Conservation (phyloP, 768 basidiomycete species). For the Leccinum obscurum region DNA sequence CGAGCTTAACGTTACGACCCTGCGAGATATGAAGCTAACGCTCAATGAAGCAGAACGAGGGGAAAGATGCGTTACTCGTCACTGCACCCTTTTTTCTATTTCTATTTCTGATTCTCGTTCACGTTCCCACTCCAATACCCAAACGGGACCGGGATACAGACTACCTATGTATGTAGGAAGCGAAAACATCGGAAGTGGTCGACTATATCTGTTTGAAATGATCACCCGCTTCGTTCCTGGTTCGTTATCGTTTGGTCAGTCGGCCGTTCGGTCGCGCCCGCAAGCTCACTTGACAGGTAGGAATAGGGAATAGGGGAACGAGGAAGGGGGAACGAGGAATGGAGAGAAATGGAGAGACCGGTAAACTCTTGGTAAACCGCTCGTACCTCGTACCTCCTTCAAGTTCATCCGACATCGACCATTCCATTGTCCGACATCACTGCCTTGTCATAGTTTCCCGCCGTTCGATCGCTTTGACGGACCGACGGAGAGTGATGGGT, state of each 20-base stretch:
- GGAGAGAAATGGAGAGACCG: not conserved
- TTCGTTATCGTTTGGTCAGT: not conserved
- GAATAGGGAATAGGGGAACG: not conserved
- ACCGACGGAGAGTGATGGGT: not conserved
- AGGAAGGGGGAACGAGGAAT: not conserved
- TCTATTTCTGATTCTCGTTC: not conserved
- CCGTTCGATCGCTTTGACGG: not conserved
- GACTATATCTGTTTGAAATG: not conserved
- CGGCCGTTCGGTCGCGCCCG: not conserved
- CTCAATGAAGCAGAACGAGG: not conserved
- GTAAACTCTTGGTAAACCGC: not conserved
- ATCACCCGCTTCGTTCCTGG: not conserved
- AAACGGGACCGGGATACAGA: not conserved
- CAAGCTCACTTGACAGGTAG: not conserved
- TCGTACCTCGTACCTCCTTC: not conserved
- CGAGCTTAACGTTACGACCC: not conserved
- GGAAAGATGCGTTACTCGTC: not conserved
- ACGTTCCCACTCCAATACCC: not conserved
- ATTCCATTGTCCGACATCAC: not conserved
- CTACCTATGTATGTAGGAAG: not conserved
- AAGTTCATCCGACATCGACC: no score
- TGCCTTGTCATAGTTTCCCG: not conserved
- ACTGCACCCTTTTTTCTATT: not conserved
- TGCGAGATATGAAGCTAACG: not conserved
- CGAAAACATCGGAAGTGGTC: not conserved